A percentile compares a stretch with the other conserved stretches of the same genome.
Conservation (phyloP, 805 yeast genomes). For the Kockiozyma suomiensis region DNA sequence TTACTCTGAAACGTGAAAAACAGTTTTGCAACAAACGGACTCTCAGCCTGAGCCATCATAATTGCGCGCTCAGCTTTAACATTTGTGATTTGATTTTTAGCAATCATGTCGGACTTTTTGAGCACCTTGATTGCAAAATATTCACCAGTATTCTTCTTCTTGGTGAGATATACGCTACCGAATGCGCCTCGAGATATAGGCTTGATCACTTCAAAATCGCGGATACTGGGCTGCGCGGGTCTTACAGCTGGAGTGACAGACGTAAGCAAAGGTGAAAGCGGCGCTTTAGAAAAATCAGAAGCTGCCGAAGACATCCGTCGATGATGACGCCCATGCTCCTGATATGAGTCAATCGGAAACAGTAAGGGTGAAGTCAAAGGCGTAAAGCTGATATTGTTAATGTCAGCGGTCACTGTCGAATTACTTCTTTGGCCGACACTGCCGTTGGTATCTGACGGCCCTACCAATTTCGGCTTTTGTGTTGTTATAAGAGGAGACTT, state of each 20-base stretch:
- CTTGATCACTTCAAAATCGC: constrained; percentile 85
- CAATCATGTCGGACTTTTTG: constrained; percentile 92
- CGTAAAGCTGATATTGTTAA: constrained; percentile 39
- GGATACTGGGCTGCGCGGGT: constrained; percentile 67
- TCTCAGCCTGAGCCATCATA: constrained; percentile 95
- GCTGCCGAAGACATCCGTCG: constrained; percentile 40
- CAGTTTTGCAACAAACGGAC: constrained; percentile 88
- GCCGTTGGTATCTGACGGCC: not conserved
- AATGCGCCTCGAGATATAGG: constrained; percentile 97
- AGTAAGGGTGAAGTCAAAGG: constrained; percentile 65
- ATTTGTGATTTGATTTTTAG: constrained; percentile 93
- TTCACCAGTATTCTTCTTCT: constrained; percentile 84
- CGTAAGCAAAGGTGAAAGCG: constrained; percentile 76
- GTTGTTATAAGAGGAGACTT: constrained; percentile 24
- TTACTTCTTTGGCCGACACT: not conserved
- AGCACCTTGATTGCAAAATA: constrained; percentile 92
- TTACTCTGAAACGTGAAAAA: constrained; percentile 86
- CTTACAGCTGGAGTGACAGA: constrained; percentile 60
- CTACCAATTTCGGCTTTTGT: constrained; percentile 14
- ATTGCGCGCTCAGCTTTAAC: constrained; percentile 94
- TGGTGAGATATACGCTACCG: constrained; percentile 89
- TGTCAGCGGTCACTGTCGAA: not conserved
- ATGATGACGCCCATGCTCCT: constrained; percentile 29
- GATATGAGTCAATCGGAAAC: constrained; percentile 49
- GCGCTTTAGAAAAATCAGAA: constrained; percentile 53